Base-by-base conservation (phyloP, 768 basidiomycete genomes). In the Podaxis sp. region DNA sequence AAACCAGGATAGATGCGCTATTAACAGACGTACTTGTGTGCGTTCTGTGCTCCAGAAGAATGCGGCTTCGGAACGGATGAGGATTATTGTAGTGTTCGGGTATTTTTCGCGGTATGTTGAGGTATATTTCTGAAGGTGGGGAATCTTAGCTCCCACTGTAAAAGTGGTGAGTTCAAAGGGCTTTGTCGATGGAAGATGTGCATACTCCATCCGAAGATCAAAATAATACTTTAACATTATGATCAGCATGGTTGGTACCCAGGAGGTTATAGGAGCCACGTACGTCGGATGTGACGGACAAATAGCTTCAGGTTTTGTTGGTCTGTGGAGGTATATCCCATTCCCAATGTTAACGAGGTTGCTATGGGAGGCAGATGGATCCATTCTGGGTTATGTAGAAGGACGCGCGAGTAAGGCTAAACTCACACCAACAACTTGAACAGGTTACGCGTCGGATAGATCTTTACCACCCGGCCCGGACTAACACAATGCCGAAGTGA, bases 181-280 rank as follows among this genome's bases (percentile, higher is more conserved):
- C 26, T 22, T 2, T 20, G n/a, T 4, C 38, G 11, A 36, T 28
- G 22, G 1, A 20, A 15, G 33, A 58, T 60, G 26, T n/a, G 76
- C 80, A 37, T 44, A 82, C 81, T 78, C 82, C 82, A 82, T 64
- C 80, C 77, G 65, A 80, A 82, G 30, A 80, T 70, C 12, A 83
- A 57, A 49, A 82, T 77, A 13, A 82, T 61, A 2, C 80, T 82
- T 33, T 1, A 60, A 36, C 2, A 20, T 28, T 4, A 17, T n/a
- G 17, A 26, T 58, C 30, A 58, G 46, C 17, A 13, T 50, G n/a
- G 33, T 2, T 1, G 20, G n/a, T 38, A n/a, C 15, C 7, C 26
- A 48, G 17, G n/a, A 36, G 22, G 17, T 46, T 2, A 33, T 10
- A n/a, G 38, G 15, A 22, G 11, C 38, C 24, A 49, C 60, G 53